Evolutionary conservation across 768 basidiomycete genomes (phyloP), one percentile per base, ranked within the genome.

Genomic region (Kwoniella bestiolae): DNA sequence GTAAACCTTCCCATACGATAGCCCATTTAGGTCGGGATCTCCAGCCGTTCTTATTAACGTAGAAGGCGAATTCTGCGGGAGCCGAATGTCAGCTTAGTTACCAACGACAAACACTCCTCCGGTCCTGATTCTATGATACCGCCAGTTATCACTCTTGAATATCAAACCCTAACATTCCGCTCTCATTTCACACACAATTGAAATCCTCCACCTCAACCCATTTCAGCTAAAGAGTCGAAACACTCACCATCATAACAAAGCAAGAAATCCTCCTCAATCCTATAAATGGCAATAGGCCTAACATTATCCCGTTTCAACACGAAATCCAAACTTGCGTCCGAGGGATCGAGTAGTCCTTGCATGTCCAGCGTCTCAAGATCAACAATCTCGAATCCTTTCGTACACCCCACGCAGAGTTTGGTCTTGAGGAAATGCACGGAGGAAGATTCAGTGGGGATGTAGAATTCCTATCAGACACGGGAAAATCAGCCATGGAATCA

Each of bases 391-490:
- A 99, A 98, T 18, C 96, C 96, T 74, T 92, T 90, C 9, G 94
- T 91, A 77, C 94, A 95, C 1, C 95, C 96, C 14, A 99, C 92
- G 79, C 96, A 99, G 71, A 99, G 86, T 83, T 90, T 91, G 51
- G 95, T 96, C 84, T 95, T 96, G 70, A 99, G 85, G 83, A 95
- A 97, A 82, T 96, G 95, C 25, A 98, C 90, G 12, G 94, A 97
- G 62, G 88, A 92, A 56, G 93, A 95, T 80, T 98, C 94, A 12
- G 96, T 92, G 0, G 96, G 95, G 65, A 99, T 97, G 78, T 98
- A 99, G 83, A 99, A 98, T 80, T 98, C 95, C 93, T 96, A 76
- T 69, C 53, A 45, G 34, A 29, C n/a, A n/a, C n/a, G n/a, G n/a
- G n/a, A n/a, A n/a, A n/a, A n/a, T n/a, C n/a, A n/a, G n/a, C n/a